phyloP scores from a whole-genome alignment of 805 yeast genomes.

The Lipomyces sp. region DNA sequence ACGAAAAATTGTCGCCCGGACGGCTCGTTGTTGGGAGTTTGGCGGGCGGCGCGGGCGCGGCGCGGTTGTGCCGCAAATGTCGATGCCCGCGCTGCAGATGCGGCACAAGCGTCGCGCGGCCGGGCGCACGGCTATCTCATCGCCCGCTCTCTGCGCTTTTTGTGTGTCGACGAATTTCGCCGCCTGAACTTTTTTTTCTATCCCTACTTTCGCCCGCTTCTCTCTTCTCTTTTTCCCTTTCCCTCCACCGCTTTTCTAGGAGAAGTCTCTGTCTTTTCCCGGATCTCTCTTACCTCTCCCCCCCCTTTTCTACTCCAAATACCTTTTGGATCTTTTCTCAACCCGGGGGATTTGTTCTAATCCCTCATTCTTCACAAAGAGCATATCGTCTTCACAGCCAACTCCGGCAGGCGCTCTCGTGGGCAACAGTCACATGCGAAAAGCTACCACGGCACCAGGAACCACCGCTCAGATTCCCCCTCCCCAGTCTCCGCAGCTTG shows the following conservation, averaged over 20 bases:
- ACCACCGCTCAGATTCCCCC: conserved; percentile 17
- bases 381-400: conserved; percentile 2
- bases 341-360: conserved; percentile 5
- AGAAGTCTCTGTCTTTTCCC: conserved; percentile 22
- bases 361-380: conserved; percentile 8
- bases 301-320: neutral
- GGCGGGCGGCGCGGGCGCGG: neutral
- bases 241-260: conserved; percentile 10
- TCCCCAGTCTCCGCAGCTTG: conserved; percentile 27
- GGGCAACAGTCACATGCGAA: conserved; percentile 29
- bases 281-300: neutral
- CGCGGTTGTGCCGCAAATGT: neutral
- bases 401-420: conserved; percentile 13
- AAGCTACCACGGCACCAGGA: conserved; percentile 21
- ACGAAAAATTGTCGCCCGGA: no score
- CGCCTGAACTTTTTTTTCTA: conserved; percentile 14
- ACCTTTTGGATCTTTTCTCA: conserved; percentile 5
- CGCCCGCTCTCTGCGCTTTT: conserved; percentile 10
- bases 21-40: neutral
- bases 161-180: no score
- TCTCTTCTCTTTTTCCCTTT: conserved; percentile 6
- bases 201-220: neutral
- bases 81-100: neutral
- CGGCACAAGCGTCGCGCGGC: conserved; percentile 1
- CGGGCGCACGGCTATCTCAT: conserved; percentile 6